Percentiles rank a stretch among this genome's conserved stretches.
These are phyloP conservation scores for Pulveroboletus sp. DNA, from an alignment of 768 basidiomycete genomes.

Conservation along the genomic window DNA sequence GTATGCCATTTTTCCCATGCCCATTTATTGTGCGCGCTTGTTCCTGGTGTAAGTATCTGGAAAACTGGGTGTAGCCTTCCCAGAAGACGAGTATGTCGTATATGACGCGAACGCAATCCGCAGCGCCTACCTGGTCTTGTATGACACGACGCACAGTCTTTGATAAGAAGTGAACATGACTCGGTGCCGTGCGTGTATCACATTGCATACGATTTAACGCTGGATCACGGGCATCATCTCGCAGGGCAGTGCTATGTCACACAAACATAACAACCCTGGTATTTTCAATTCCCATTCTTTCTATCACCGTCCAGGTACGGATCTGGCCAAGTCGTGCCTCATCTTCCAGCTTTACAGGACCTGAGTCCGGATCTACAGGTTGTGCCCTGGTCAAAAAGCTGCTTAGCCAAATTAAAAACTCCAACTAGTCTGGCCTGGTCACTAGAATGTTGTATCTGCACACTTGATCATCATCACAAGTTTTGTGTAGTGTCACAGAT, in stretches of 20 bases:
- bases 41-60: conserved; percentile 12
- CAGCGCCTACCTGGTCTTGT: conserved; percentile 24
- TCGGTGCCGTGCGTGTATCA: neutral
- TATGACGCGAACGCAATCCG: conserved; percentile 25
- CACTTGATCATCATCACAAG: too few relatives aligned
- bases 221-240: neutral
- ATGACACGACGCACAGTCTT: neutral
- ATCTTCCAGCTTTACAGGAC: conserved; percentile 1
- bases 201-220: too few relatives aligned
- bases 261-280: neutral
- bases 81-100: conserved; percentile 24
- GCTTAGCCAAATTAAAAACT: too few relatives aligned
- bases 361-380: too few relatives aligned
- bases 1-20: neutral
- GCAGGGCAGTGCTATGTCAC: too few relatives aligned
- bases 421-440: too few relatives aligned
- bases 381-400: too few relatives aligned
- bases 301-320: neutral
- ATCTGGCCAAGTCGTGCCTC: too few relatives aligned
- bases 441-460: neutral
- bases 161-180: neutral
- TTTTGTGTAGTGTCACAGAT: too few relatives aligned
- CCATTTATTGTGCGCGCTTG: neutral
- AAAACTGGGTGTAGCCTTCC: conserved; percentile 9
- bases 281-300: neutral